These are phyloP conservation scores for Agarophyton chilense DNA, from an alignment of 23 red algal species.

Conservation along the genomic window DNA sequence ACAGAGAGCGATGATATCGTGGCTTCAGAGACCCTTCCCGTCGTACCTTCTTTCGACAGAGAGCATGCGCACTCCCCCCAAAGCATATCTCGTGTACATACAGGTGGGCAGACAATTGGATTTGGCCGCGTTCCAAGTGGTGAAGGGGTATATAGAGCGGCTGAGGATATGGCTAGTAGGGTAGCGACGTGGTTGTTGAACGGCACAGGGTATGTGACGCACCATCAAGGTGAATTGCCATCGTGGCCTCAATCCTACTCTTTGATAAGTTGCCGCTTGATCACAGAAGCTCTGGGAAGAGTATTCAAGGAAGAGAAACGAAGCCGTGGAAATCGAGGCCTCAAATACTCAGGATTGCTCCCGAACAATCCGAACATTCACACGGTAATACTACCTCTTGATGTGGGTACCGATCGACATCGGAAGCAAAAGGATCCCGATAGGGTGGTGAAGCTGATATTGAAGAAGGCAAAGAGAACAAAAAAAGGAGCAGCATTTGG, in stretches of 20 bases:
- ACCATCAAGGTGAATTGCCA: neutral
- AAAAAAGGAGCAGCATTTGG: slow-evolving; percentile 10
- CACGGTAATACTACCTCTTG: neutral
- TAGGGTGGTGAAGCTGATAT: neutral
- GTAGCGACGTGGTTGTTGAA: neutral
- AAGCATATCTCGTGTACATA: neutral
- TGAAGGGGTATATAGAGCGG: neutral
- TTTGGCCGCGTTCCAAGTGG: neutral
- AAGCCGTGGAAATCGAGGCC: neutral
- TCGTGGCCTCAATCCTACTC: slow-evolving; percentile 11
- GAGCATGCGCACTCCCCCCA: neutral
- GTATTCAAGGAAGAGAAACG: slow-evolving; percentile 7
- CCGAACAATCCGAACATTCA: neutral
- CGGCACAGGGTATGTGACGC: neutral
- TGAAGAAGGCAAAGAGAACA: slow-evolving; percentile 3
- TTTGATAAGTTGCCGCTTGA: slow-evolving; percentile 1
- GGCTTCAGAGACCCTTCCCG: neutral
- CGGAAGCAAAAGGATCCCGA: slow-evolving; percentile 4
- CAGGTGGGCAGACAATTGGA: neutral
- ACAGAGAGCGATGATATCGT: neutral
- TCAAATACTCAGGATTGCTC: neutral
- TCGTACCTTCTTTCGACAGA: neutral
- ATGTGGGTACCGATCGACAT: neutral
- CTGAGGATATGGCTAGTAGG: neutral
- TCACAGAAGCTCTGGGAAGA: slow-evolving; percentile 1